Conservation (phyloP, 2,329 filamentous ascomycete species). For the Hypoxylon rubiginosum region DNA sequence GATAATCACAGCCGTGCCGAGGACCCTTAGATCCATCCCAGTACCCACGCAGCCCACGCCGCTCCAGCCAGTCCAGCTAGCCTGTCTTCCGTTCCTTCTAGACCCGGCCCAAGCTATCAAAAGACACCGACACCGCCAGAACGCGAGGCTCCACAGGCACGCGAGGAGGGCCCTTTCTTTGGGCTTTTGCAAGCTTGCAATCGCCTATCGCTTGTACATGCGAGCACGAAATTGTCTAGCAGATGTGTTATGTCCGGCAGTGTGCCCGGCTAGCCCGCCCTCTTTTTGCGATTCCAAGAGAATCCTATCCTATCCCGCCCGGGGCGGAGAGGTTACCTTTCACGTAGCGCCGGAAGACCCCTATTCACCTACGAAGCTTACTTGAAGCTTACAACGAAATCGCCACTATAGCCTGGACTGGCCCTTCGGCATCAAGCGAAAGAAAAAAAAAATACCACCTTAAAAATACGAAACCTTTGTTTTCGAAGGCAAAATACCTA, state of each 20-base stretch:
- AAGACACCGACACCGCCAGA: slow-evolving; percentile 38
- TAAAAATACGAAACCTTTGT: not conserved
- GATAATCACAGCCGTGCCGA: slow-evolving; percentile 37
- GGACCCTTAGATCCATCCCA: slow-evolving; percentile 37
- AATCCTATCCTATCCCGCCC: slow-evolving; percentile 17
- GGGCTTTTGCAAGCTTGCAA: slow-evolving; percentile 5
- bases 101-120: slow-evolving; percentile 22
- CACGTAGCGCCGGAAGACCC: slow-evolving; percentile 6
- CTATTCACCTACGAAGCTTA: not conserved
- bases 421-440: not conserved
- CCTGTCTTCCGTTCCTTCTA: slow-evolving; percentile 10
- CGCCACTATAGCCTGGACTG: not conserved
- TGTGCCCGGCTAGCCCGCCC: slow-evolving; percentile 11
- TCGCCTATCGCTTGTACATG: slow-evolving; percentile 21
- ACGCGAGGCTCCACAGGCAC: slow-evolving; percentile 30
- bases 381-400: not conserved
- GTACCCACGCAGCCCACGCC: slow-evolving; percentile 18
- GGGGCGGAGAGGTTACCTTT: slow-evolving; percentile 21
- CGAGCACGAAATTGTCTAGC: slow-evolving; percentile 12
- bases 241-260: slow-evolving; percentile 10
- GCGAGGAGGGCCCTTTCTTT: slow-evolving; percentile 29
- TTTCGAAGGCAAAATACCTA: not conserved
- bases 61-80: slow-evolving; percentile 27
- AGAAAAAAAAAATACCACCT: not conserved
- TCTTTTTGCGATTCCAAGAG: slow-evolving; percentile 1